Evolutionary conservation across 306 rosid species (phyloP), one percentile per base, ranked within the genome.

Genomic region (Quercus agrifolia): DNA sequence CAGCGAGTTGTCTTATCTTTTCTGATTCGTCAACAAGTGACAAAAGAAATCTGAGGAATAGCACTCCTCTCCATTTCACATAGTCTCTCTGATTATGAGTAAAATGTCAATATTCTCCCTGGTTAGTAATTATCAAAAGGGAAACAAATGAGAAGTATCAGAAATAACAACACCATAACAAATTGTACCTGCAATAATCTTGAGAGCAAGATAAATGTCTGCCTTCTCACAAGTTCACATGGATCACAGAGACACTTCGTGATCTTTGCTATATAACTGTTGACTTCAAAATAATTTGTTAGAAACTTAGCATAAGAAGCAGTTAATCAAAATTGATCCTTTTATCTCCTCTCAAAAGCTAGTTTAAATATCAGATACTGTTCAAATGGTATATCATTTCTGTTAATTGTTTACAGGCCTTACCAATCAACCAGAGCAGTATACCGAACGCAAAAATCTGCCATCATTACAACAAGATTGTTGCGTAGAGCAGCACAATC

Each of bases 371-470:
- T 35, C 38, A 17, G 41, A 76, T 27, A 61, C 21, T 44, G 9
- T 25, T 62, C 10, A 72, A 61, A 33, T 71, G 46, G 46, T 27
- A 78, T 49, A 28, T 55, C 64, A 11, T 74, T 67, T 44, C 5
- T 28, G 54, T 35, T 67, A 19, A 30, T 71, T 59, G 67, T 74
- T 57, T 62, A 55, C 69, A 28, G 59, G 73, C 46, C 97, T 91
- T 89, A 94, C 99, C 99, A 70, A 82, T 94, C 99, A 87, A 94
- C 92, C n/a, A 94, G 91, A 82, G 97, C 94, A 82, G 99, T 94
- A 80, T 91, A 87, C 74, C 93, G 97, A 80, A 94, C 90, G 56
- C 99, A 94, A 84, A 94, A 94, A 82, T 94, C 99, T 76, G 99
- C 85, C 92, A 94, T 92, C 85, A 77, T 84, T 69, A 92, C 93